phyloP scores from a whole-genome alignment of 768 basidiomycete species.

The Naematelia aurantialba region DNA sequence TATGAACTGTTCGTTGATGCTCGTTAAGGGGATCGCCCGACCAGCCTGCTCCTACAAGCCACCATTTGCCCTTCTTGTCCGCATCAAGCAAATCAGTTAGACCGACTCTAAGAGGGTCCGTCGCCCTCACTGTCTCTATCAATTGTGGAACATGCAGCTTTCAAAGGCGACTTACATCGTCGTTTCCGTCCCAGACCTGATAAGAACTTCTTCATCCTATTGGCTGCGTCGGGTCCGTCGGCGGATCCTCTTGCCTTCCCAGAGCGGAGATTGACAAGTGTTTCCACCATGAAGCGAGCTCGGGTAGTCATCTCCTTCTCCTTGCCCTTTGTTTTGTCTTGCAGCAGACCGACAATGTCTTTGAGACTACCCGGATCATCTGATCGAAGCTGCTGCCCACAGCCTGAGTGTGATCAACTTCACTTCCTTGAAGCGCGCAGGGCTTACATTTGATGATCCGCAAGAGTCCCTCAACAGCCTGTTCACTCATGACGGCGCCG shows the following conservation, averaged over 20 bases:
- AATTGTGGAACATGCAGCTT: too few relatives aligned
- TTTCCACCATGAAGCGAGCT: slow-evolving; percentile 92
- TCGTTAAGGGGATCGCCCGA: slow-evolving; percentile 84
- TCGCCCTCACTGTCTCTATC: slow-evolving; percentile 49
- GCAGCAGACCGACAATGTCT: slow-evolving; percentile 81
- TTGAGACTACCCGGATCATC: slow-evolving; percentile 91
- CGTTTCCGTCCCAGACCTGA: slow-evolving; percentile 67
- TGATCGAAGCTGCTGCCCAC: slow-evolving; percentile 82
- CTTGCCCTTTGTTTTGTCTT: slow-evolving; percentile 62
- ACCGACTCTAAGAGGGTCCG: slow-evolving; percentile 81
- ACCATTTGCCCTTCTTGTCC: slow-evolving; percentile 91
- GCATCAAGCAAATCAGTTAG: slow-evolving; percentile 79
- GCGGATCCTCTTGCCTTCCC: slow-evolving; percentile 65
- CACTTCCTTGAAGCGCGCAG: neutral
- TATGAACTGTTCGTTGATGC: slow-evolving; percentile 23
- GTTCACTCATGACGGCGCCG: slow-evolving; percentile 59
- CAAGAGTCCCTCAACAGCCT: slow-evolving; percentile 78
- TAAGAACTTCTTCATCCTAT: slow-evolving; percentile 84
- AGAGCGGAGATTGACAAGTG: slow-evolving; percentile 83
- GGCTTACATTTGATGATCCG: slow-evolving; percentile 62
- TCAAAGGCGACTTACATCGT: slow-evolving; percentile 56
- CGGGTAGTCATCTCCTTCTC: slow-evolving; percentile 58
- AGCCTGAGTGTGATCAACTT: slow-evolving; percentile 56
- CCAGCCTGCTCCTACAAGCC: slow-evolving; percentile 97
- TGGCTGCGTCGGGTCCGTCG: slow-evolving; percentile 72